Percentiles rank a stretch among this genome's conserved stretches.
Conservation (phyloP, 345 rosid genomes). For the Lepidium africanum region DNA sequence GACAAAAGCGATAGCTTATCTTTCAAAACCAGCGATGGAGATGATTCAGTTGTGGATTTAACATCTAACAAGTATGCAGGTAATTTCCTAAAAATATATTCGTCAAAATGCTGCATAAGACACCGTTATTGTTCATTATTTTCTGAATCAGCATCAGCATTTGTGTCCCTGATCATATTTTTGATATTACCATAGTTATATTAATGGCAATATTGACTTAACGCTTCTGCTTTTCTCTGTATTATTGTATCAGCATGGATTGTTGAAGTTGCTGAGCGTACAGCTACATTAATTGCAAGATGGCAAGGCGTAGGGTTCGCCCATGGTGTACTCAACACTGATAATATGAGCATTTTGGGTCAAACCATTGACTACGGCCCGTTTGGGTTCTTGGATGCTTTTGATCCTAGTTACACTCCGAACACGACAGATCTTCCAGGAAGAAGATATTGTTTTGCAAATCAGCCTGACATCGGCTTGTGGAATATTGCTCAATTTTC, state of each 20-base stretch:
- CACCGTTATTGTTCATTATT: neutral
- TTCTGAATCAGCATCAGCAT: neutral
- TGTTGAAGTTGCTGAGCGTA: constrained; percentile 88
- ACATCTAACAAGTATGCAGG: constrained; percentile 99
- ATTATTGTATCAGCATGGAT: constrained; percentile 61
- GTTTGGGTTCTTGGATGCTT: constrained; percentile 95
- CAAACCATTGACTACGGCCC: constrained; percentile 97
- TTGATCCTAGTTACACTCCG: constrained; percentile 95
- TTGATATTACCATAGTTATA: neutral
- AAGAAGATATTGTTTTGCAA: constrained; percentile 89
- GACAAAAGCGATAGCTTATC: constrained; percentile 75
- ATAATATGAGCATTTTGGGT: constrained; percentile 96
- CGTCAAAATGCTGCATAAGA: neutral
- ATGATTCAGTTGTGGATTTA: constrained; percentile 74
- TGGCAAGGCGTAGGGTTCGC: constrained; percentile 99
- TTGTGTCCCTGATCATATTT: neutral
- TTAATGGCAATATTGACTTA: neutral
- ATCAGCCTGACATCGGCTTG: constrained; percentile 90
- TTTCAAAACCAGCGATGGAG: constrained; percentile 72
- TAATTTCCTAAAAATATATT: constrained; percentile 13
- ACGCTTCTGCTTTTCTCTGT: neutral
- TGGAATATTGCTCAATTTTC: constrained; percentile 94
- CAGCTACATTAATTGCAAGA: constrained; percentile 73
- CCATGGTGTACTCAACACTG: constrained; percentile 96
- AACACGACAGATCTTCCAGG: constrained; percentile 99